phyloP scores from a whole-genome alignment of 1,284 basidiomycete species.

The Cryptococcus sp. region DNA sequence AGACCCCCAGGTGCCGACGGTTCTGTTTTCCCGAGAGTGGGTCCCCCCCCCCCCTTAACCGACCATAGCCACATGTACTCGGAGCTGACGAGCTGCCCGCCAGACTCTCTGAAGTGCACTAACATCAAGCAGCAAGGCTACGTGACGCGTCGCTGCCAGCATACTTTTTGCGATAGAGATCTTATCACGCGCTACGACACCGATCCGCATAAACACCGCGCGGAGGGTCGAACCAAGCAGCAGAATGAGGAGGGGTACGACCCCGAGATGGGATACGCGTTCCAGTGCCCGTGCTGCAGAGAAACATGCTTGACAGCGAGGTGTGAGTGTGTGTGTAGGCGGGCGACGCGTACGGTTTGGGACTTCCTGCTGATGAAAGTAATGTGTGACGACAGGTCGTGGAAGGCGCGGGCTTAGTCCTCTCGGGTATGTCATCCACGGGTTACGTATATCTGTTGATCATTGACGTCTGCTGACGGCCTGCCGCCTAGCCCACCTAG shows the following conservation, averaged over 20 bases:
- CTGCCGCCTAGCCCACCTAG: no score
- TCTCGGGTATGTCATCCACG: no score
- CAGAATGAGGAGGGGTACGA: background rate
- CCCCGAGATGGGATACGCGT: background rate
- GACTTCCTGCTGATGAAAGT: background rate
- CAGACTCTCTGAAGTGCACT: background rate
- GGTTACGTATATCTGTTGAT: no score
- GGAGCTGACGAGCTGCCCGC: no score
- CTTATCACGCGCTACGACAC: background rate
- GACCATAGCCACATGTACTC: no score
- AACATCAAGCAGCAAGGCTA: background rate
- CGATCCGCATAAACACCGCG: background rate
- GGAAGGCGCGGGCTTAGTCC: no score
- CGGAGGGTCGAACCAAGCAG: background rate
- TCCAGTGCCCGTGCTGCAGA: constrained; percentile 1
- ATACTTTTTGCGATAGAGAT: constrained; percentile 1
- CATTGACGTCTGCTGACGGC: no score
- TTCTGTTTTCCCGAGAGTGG: background rate
- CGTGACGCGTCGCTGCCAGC: background rate
- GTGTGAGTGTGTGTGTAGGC: background rate
- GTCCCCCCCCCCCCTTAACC: no score
- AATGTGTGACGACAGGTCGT: no score
- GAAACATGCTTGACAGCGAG: background rate
- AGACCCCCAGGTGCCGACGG: background rate
- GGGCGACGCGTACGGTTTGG: background rate